These are phyloP conservation scores for Phlebiopsis flavidoalba DNA, from an alignment of 768 basidiomycete species.

Conservation along the genomic window DNA sequence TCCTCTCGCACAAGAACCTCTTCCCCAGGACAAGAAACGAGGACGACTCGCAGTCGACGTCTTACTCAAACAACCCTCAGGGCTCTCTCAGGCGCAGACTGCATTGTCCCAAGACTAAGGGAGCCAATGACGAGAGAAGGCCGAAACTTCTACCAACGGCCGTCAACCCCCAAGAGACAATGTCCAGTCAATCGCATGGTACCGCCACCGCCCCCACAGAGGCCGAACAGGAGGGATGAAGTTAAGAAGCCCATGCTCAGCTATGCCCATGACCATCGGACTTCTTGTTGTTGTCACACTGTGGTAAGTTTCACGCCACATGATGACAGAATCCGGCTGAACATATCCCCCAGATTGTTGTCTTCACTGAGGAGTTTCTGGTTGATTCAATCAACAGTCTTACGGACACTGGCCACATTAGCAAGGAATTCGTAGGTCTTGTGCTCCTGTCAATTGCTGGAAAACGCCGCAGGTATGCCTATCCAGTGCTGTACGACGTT, in stretches of 20 bases:
- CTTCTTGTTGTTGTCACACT: slow-evolving; percentile 56
- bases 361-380: slow-evolving; percentile 66
- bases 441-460: slow-evolving; percentile 83
- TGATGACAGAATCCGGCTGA: background rate
- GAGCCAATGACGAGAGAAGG: background rate
- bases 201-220: background rate
- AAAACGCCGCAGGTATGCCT: slow-evolving; percentile 64
- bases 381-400: slow-evolving; percentile 84
- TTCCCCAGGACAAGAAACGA: slow-evolving; percentile 42
- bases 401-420: slow-evolving; percentile 47
- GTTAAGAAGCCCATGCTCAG: slow-evolving; percentile 54
- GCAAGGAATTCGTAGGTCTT: slow-evolving; percentile 85
- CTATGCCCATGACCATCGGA: slow-evolving; percentile 48
- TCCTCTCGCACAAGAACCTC: slow-evolving; percentile 71
- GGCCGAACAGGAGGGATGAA: slow-evolving; percentile 29
- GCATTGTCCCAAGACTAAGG: background rate
- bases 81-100: background rate
- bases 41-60: slow-evolving; percentile 6
- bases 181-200: background rate
- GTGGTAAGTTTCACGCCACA: slow-evolving; percentile 39
- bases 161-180: background rate
- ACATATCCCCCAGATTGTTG: slow-evolving; percentile 35
- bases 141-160: background rate
- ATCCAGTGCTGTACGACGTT: background rate
- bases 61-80: background rate